Percentiles rank a stretch among this genome's conserved stretches.
phyloP scores from a whole-genome alignment of 352 stramenopile genomes.

The Blastocystis sp. region DNA sequence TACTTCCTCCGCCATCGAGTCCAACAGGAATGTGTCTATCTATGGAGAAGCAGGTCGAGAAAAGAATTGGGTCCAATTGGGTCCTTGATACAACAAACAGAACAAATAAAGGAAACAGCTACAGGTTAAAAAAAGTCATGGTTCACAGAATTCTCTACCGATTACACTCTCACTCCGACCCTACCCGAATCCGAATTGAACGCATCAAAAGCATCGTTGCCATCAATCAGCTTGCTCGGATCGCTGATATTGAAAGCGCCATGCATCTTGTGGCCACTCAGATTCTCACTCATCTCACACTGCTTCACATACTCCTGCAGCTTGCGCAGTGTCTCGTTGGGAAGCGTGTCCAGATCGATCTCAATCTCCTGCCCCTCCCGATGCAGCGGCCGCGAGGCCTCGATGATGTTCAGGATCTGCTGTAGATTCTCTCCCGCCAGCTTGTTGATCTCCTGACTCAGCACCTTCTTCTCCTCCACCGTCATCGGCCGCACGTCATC shows the following conservation, averaged over 20 bases:
- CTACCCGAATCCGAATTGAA: slow-evolving; percentile 48
- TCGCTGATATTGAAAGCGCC: neutral
- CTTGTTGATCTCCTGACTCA: slow-evolving; percentile 38
- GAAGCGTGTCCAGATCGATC: slow-evolving; percentile 53
- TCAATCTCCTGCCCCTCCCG: slow-evolving; percentile 27
- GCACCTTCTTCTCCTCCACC: slow-evolving; percentile 56
- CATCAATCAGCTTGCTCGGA: neutral
- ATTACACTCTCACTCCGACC: neutral
- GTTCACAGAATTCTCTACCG: slow-evolving; percentile 49
- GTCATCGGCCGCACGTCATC: slow-evolving; percentile 11
- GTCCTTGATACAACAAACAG: no score
- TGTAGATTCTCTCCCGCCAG: neutral
- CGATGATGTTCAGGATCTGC: slow-evolving; percentile 57
- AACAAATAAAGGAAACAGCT: slow-evolving; percentile 32
- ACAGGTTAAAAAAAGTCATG: slow-evolving; percentile 55
- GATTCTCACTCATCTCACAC: neutral
- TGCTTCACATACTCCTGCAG: slow-evolving; percentile 36
- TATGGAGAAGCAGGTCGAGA: no score
- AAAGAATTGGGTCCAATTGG: neutral
- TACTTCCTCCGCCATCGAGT: slow-evolving; percentile 42
- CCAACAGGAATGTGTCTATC: no score
- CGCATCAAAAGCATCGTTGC: neutral
- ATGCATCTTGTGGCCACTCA: neutral
- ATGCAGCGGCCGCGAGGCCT: slow-evolving; percentile 11
- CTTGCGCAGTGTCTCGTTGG: slow-evolving; percentile 46